Base-by-base conservation (phyloP, 257 asterid genomes). In the Catharanthus roseus region DNA sequence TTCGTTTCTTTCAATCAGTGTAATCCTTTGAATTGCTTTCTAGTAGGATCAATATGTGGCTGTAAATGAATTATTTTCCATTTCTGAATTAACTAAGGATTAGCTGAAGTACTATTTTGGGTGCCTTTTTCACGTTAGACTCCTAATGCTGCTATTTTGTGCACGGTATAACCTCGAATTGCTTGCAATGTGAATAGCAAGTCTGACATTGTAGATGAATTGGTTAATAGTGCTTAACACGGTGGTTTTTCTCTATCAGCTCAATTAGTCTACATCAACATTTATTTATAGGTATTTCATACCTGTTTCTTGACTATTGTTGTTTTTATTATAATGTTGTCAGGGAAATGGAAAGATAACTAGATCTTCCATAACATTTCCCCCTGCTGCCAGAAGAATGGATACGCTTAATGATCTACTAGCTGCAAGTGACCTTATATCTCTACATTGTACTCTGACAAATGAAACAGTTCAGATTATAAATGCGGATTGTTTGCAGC, bases 361-460 rank as follows among this genome's bases (percentile, higher is more conserved):
- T 66, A 83, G 87, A 82, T 72, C 92, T 54, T 84, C 97, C 63
- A 71, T 82, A 44, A 78, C 81, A 62, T 95, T 92, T 75, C 99
- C 99, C 41, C 72, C 98, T 68, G 96, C 96, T 71, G 99, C 99
- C 34, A 85, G 99, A 81, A 87, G 88, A 86, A 95, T 95, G 99
- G 99, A 95, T 74, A 95, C 99, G 5, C 96, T 95, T 38, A 88
- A 95, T 72, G 99, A 95, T 76, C 87, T 95, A 78, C 96, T 95
- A 72, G 99, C 99, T 72, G 99, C 99, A 61, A 95, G 99, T 76
- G 98, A 95, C 78, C 87, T 95, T 51, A 77, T 95, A 77, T 92
- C 99, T 3, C 78, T 95, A 75, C 99, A 95, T 76, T 95, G 99
- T 84, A 87, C 97, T 54, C 82, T 95, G 75, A 83, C 98, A 62